A percentile compares a stretch with the other conserved stretches of the same genome.
Conservation (phyloP, 2,329 filamentous ascomycete genomes). For the Emergomyces pasteurianus region DNA sequence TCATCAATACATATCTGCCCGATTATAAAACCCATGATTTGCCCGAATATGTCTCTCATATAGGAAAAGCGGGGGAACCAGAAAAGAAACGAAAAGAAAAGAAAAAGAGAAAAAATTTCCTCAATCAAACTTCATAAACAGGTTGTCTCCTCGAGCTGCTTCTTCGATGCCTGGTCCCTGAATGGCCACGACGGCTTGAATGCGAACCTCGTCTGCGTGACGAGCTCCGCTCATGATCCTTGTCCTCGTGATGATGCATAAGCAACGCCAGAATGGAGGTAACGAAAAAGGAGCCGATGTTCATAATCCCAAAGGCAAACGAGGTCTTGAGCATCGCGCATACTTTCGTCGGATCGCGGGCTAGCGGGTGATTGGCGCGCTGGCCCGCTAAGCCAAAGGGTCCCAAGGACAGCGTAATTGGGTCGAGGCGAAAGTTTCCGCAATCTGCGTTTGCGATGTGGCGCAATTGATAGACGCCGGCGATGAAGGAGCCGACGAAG, state of each 20-base stretch:
- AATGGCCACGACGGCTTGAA: slow-evolving; percentile 18
- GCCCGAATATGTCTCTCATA: not conserved
- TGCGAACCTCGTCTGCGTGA: slow-evolving; percentile 18
- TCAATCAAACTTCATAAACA: slow-evolving; percentile 19
- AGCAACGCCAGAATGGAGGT: slow-evolving; percentile 57
- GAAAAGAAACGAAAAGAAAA: not conserved
- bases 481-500: slow-evolving; percentile 54
- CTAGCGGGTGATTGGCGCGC: slow-evolving; percentile 35
- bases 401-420: slow-evolving; percentile 50
- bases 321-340: slow-evolving; percentile 87
- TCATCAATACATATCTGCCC: not conserved
- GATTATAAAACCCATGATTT: not conserved
- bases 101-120: not conserved
- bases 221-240: slow-evolving; percentile 30
- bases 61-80: too few species aligned
- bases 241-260: slow-evolving; percentile 24
- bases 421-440: slow-evolving; percentile 42
- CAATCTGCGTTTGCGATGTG: slow-evolving; percentile 54
- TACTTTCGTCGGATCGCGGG: slow-evolving; percentile 54
- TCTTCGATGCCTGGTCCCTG: slow-evolving; percentile 6
- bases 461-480: slow-evolving; percentile 46
- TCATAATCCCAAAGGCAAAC: slow-evolving; percentile 86
- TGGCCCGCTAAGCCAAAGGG: slow-evolving; percentile 45
- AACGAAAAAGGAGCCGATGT: slow-evolving; percentile 65
- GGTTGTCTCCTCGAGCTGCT: slow-evolving; percentile 18